phyloP scores from a whole-genome alignment of 83 land plant species.

The Picea mariana region DNA sequence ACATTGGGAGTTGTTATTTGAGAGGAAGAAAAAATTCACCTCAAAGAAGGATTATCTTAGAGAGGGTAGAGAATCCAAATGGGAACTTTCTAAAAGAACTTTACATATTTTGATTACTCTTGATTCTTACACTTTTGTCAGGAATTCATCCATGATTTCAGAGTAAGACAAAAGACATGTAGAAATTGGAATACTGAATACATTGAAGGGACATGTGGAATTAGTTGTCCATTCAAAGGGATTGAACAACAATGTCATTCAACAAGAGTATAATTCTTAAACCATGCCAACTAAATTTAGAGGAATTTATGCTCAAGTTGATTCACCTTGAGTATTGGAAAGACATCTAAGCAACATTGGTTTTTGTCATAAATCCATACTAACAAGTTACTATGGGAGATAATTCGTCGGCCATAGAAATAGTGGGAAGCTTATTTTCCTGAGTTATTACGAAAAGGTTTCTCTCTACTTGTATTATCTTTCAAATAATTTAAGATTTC shows the following conservation, averaged over 20 bases:
- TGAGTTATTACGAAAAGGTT: too few relatives aligned
- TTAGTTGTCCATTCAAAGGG: slow-evolving; percentile 47
- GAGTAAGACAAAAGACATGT: slow-evolving; percentile 67
- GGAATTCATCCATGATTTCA: slow-evolving; percentile 46
- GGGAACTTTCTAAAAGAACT: slow-evolving; percentile 39
- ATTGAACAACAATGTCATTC: background rate
- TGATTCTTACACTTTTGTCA: slow-evolving; percentile 18
- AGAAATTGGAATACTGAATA: slow-evolving; percentile 64
- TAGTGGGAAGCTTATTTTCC: background rate
- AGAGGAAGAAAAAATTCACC: slow-evolving; percentile 29
- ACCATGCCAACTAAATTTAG: slow-evolving; percentile 36
- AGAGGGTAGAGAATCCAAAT: slow-evolving; percentile 5
- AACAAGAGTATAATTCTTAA: slow-evolving; percentile 23
- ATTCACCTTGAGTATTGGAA: background rate
- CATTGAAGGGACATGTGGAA: slow-evolving; percentile 51
- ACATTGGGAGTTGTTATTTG: slow-evolving; percentile 51
- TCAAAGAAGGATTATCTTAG: slow-evolving; percentile 51
- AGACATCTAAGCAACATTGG: background rate
- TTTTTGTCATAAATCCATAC: background rate
- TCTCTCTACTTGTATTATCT: too few relatives aligned
- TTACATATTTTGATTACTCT: slow-evolving; percentile 26
- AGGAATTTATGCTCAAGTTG: background rate
- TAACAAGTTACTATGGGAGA: background rate
- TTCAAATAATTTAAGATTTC: too few relatives aligned
- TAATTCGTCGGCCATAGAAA: background rate